Base-by-base conservation (phyloP, 305 asterid genomes). In the Caryopteris hybrid region DNA sequence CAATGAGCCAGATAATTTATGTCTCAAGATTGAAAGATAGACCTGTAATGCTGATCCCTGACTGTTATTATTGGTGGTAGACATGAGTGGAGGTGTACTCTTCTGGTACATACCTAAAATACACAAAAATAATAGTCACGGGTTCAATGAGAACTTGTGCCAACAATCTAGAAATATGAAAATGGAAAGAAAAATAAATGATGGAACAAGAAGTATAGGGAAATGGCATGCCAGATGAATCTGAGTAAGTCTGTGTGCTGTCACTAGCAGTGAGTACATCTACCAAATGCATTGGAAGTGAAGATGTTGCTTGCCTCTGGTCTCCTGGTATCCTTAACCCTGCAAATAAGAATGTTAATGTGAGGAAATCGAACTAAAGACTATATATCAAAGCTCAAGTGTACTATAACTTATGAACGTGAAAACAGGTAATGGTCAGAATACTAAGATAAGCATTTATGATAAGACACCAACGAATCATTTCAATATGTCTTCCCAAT, bases 241-340 rank as follows among this genome's bases (percentile, higher is more conserved):
- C 97, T 11, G 86, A 45, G 79, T 86, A 86, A 61, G 82, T 73
- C 71, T 86, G 93, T 62, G 84, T 64, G 27, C 77, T 70, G 48
- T 85, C 91, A 79, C 72, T 74, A 61, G 79, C 78, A 4, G 81
- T 46, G 52, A 93, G 88, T 66, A 93, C 74, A 73, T 90, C 94
- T 23, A 78, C 89, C 86, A 93, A 82, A 83, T 93, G 99, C 80
- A 74, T 69, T 34, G 99, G 99, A 64, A 93, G 99, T 46, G 97
- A 80, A 39, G 95, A 80, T 70, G 96, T 73, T 51, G 64, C 78
- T 75, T 88, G 96, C 76, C 91, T 84, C 71, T 93, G 98, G 76
- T 93, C 99, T 61, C 69, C 89, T 52, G 88, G 95, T 68, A 85
- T 73, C 76, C 91, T 85, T 79, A 93, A 78, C 23, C 97, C 98